Percentiles rank a stretch among this genome's conserved stretches.
Conservation (phyloP, 148 eudicot genomes). For the Camellia japonica region DNA sequence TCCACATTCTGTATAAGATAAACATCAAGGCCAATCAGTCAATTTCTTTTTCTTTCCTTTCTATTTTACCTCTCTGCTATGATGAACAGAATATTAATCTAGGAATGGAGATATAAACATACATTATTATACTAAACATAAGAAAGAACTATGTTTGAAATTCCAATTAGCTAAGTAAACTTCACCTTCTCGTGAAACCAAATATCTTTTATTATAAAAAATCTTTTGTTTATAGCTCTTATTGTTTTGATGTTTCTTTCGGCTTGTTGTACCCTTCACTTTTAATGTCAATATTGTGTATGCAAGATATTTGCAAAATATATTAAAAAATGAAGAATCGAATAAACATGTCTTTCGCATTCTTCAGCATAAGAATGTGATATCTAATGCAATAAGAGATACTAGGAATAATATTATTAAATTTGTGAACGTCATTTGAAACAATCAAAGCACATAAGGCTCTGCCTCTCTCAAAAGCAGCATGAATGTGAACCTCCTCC, state of each 20-base stretch:
- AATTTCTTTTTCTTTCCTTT: background rate
- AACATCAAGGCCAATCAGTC: slow-evolving; percentile 13
- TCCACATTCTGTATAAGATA: slow-evolving; percentile 72
- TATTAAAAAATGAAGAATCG: background rate
- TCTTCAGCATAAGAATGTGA: no score
- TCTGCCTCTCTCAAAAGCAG: no score
- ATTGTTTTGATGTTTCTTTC: background rate
- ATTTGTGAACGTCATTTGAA: no score
- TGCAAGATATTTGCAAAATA: background rate
- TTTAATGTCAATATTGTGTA: background rate
- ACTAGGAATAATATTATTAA: no score
- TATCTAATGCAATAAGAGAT: no score
- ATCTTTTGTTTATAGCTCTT: background rate
- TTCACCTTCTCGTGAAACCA: slow-evolving; percentile 1
- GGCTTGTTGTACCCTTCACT: background rate
- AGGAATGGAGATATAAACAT: background rate
- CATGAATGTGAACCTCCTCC: no score
- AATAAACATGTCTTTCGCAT: no score
- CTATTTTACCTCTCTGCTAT: background rate
- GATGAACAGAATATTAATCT: background rate
- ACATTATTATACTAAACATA: background rate
- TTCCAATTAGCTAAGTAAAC: background rate
- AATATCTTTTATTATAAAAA: background rate
- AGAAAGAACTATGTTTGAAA: background rate
- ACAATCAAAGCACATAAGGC: no score